phyloP scores from a whole-genome alignment of 495 filamentous ascomycete genomes.

The Schizothecium vesticola region DNA sequence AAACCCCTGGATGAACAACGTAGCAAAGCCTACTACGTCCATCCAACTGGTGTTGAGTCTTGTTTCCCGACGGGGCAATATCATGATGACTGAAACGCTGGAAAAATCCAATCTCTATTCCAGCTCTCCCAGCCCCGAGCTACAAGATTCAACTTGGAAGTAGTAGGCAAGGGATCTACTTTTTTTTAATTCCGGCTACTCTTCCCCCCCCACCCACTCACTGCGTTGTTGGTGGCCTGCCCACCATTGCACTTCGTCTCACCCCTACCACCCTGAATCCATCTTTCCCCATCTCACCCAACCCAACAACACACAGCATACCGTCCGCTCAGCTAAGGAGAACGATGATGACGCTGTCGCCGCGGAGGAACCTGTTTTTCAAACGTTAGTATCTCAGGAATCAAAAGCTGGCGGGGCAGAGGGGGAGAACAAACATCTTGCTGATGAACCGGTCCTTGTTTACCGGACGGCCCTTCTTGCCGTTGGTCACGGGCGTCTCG shows the following conservation, averaged over 20 bases:
- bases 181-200: neutral
- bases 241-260: too few relatives aligned
- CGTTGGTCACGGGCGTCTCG: constrained; percentile 70
- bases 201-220: too few relatives aligned
- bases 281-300: neutral
- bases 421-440: constrained; percentile 69
- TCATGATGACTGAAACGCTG: neutral
- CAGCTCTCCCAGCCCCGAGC: neutral
- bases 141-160: neutral
- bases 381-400: neutral
- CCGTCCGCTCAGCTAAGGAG: constrained; percentile 1
- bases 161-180: neutral
- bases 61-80: neutral
- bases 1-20: too few relatives aligned
- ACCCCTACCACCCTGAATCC: neutral
- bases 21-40: too few relatives aligned
- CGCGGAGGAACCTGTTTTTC: constrained; percentile 1
- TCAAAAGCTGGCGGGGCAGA: too few relatives aligned
- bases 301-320: neutral
- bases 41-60: neutral
- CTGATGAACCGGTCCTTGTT: constrained; percentile 99
- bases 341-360: constrained; percentile 8
- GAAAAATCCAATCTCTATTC: neutral
- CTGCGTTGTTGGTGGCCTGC: too few relatives aligned
- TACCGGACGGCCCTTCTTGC: constrained; percentile 81